These are phyloP conservation scores for Talaromyces borbonicus DNA, from an alignment of 495 filamentous ascomycete genomes.

Conservation along the genomic window DNA sequence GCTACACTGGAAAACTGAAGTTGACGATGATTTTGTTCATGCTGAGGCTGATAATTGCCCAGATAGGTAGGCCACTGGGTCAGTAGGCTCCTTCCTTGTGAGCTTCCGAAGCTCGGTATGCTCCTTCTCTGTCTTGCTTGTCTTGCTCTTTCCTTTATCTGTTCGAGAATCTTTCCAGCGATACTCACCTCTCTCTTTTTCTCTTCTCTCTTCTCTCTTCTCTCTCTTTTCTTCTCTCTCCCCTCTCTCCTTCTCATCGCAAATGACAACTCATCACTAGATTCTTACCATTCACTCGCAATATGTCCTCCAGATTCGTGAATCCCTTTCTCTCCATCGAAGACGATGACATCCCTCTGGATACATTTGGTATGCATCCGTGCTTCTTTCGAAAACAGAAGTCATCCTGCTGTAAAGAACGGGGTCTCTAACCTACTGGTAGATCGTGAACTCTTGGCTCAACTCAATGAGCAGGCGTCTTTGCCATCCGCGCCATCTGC, in stretches of 20 bases:
- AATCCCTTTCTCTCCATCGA: slow-evolving; percentile 7
- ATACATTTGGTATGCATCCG: slow-evolving; percentile 40
- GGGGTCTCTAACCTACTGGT: too few relatives aligned
- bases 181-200: neutral
- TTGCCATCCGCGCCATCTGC: neutral
- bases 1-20: too few relatives aligned
- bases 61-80: neutral
- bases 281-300: neutral
- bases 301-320: neutral
- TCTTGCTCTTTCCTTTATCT: too few relatives aligned
- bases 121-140: neutral
- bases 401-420: too few relatives aligned
- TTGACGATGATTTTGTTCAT: too few relatives aligned
- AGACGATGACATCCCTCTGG: slow-evolving; percentile 23
- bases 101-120: neutral
- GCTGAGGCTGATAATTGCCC: too few relatives aligned
- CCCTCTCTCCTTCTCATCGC: neutral
- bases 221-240: neutral
- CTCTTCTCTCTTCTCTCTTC: neutral
- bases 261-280: neutral
- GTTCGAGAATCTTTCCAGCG: too few relatives aligned
- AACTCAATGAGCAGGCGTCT: slow-evolving; percentile 15
- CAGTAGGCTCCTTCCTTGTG: neutral
- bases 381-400: neutral
- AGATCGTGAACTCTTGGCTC: slow-evolving; percentile 35